A percentile compares a stretch with the other conserved stretches of the same genome.
Conservation (phyloP, 371 early-diverging fungal species). For the Mucor saturninus region DNA sequence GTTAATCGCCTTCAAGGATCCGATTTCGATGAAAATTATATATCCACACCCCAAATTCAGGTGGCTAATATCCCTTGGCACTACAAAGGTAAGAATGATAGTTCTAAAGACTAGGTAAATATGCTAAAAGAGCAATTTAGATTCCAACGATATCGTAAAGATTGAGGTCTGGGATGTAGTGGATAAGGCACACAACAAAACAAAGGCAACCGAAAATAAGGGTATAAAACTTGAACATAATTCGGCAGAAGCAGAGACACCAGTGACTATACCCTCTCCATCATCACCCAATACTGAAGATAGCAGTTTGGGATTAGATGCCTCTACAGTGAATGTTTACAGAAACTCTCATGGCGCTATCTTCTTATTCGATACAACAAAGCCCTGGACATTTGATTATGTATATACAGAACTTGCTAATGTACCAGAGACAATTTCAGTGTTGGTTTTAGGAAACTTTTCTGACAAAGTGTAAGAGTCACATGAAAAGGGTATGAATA, state of each 20-base stretch:
- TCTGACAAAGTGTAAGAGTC: conserved; percentile 48
- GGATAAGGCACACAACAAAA: conserved; percentile 58
- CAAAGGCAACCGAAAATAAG: conserved; percentile 16
- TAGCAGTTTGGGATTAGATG: conserved; percentile 56
- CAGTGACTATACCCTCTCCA: conserved; percentile 7
- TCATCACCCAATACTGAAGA: not conserved
- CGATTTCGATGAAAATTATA: conserved; percentile 55
- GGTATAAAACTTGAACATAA: conserved; percentile 53
- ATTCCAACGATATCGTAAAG: conserved; percentile 67
- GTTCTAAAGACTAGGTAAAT: not conserved
- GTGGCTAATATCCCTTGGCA: conserved; percentile 74
- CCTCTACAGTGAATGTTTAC: conserved; percentile 70
- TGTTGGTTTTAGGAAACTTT: conserved; percentile 63
- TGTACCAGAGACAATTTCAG: conserved; percentile 62
- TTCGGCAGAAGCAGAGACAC: conserved; percentile 9
- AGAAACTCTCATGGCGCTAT: conserved; percentile 65
- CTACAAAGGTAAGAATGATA: conserved; percentile 49
- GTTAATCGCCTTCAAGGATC: conserved; percentile 66
- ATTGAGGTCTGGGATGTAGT: conserved; percentile 77
- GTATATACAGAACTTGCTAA: conserved; percentile 50
- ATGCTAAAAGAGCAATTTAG: conserved; percentile 11
- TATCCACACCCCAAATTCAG: conserved; percentile 67
- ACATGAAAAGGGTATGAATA: not conserved
- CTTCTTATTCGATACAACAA: conserved; percentile 65
- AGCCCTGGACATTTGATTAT: conserved; percentile 71